phyloP scores from a whole-genome alignment of 768 basidiomycete species.

The Punctularia strigosozonata region DNA sequence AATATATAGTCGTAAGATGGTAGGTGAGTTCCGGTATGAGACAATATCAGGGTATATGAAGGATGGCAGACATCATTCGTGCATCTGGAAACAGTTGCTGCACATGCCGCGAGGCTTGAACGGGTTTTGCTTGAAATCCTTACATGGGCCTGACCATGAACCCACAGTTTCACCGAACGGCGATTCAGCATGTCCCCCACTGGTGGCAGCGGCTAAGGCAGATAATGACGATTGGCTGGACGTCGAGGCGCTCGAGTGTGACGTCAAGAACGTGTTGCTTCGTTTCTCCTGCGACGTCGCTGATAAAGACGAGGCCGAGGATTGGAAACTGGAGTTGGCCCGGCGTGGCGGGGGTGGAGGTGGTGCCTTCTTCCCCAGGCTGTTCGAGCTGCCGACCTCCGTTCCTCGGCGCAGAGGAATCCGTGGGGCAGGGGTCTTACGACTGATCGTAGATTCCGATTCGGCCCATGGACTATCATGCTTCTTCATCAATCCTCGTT shows the following conservation, averaged over 20 bases:
- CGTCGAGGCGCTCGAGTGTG: slow-evolving; percentile 4
- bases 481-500: slow-evolving; percentile 3
- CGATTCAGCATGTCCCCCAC: slow-evolving; percentile 32
- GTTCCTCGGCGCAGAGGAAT: not conserved
- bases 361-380: not conserved
- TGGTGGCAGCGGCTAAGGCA: slow-evolving; percentile 12
- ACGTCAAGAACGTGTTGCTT: slow-evolving; percentile 5
- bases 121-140: slow-evolving; percentile 50
- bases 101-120: slow-evolving; percentile 56
- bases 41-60: no score
- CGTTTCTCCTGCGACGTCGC: slow-evolving; percentile 12
- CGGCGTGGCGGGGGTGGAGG: slow-evolving; percentile 2
- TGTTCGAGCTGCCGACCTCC: slow-evolving; percentile 4
- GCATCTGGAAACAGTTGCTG: slow-evolving; percentile 50
- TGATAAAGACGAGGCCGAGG: slow-evolving; percentile 18
- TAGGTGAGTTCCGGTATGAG: no score
- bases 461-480: slow-evolving; percentile 1
- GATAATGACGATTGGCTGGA: slow-evolving; percentile 8
- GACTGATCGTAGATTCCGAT: slow-evolving; percentile 5
- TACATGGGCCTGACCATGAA: slow-evolving; percentile 23
- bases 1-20: no score
- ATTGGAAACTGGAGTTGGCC: slow-evolving; percentile 12
- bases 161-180: slow-evolving; percentile 53
- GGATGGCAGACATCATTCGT: no score
- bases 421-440: slow-evolving; percentile 3